A percentile compares a stretch with the other conserved stretches of the same genome.
These are phyloP conservation scores for Trichoderma hamatum DNA, from an alignment of 2,329 filamentous ascomycete species.

Conservation along the genomic window DNA sequence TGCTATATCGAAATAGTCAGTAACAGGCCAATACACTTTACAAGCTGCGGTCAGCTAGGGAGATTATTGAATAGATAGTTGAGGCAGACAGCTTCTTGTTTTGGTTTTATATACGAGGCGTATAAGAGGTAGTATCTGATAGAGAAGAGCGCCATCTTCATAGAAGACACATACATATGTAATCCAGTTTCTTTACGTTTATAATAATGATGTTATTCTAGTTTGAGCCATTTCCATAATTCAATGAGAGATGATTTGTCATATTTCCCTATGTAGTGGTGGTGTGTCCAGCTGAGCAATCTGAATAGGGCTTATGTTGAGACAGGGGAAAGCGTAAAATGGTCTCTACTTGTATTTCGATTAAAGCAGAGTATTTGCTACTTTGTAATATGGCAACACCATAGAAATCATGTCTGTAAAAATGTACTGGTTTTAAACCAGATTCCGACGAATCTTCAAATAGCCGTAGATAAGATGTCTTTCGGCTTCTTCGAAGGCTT, in stretches of 20 bases:
- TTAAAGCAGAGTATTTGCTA: neutral
- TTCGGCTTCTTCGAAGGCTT: no score
- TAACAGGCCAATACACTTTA: neutral
- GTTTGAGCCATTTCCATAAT: neutral
- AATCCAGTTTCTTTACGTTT: neutral
- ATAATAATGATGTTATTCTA: neutral
- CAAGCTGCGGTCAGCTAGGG: neutral
- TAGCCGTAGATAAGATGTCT: no score
- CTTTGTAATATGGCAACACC: no score
- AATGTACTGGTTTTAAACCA: no score
- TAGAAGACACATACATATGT: neutral
- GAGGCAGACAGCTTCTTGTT: neutral
- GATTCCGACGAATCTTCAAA: no score
- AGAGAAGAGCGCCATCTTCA: neutral
- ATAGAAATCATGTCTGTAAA: no score
- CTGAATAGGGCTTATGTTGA: neutral
- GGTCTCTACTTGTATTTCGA: neutral
- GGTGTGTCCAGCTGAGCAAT: neutral
- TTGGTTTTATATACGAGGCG: neutral
- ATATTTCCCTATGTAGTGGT: neutral
- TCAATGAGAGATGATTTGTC: neutral
- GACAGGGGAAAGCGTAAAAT: neutral
- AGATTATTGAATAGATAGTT: neutral
- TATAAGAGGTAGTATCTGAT: neutral
- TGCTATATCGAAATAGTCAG: neutral